These are phyloP conservation scores for Phytophthora europaea DNA, from an alignment of 352 stramenopile species.

Conservation along the genomic window DNA sequence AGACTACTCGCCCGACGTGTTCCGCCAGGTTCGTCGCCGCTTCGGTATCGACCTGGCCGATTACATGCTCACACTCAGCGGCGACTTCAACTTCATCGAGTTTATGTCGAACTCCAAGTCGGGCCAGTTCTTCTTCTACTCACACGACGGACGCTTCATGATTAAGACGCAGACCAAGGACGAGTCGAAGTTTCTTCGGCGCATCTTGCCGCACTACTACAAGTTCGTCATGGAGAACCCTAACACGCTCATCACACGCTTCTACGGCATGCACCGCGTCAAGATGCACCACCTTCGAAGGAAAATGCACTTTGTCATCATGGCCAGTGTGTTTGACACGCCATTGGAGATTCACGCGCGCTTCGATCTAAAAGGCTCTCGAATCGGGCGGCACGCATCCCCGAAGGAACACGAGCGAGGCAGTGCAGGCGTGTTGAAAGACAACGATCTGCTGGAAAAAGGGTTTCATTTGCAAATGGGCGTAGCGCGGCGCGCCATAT, in stretches of 20 bases:
- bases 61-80: slow-evolving; percentile 94
- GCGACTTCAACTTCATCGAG: slow-evolving; percentile 98
- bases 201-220: slow-evolving; percentile 99
- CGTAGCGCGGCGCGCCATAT: slow-evolving; percentile 69
- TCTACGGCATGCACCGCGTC: slow-evolving; percentile 98
- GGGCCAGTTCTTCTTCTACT: slow-evolving; percentile 99
- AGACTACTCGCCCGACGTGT: slow-evolving; percentile 93
- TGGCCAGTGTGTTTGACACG: slow-evolving; percentile 98
- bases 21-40: slow-evolving; percentile 80
- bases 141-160: slow-evolving; percentile 97
- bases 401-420: slow-evolving; percentile 72
- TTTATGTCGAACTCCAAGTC: slow-evolving; percentile 99
- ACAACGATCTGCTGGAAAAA: slow-evolving; percentile 92
- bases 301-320: slow-evolving; percentile 97
- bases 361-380: slow-evolving; percentile 94
- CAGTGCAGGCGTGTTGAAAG: slow-evolving; percentile 86
- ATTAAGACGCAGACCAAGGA: slow-evolving; percentile 99
- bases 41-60: slow-evolving; percentile 85
- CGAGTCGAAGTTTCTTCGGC: slow-evolving; percentile 98
- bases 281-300: slow-evolving; percentile 96
- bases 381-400: slow-evolving; percentile 81
- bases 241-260: slow-evolving; percentile 97
- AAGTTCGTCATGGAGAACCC: slow-evolving; percentile 97
- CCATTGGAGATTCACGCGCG: slow-evolving; percentile 91
- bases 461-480: slow-evolving; percentile 90